Conservation (phyloP, 1,139 yeast species). For the Candida tropicalis region DNA sequence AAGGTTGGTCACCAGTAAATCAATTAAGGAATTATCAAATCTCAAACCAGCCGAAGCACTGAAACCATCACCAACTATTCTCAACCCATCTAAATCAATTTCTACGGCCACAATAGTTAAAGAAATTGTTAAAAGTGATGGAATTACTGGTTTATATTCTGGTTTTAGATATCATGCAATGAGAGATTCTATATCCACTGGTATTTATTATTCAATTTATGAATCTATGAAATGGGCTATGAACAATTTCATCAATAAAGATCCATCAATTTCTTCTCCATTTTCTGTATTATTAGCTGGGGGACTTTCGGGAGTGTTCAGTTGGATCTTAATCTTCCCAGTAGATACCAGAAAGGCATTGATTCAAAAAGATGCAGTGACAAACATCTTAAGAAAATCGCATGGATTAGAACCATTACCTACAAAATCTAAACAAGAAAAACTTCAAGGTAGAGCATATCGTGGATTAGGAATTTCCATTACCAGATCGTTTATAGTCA, state of each 20-base stretch:
- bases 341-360: slow-evolving; percentile 78
- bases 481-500: slow-evolving; percentile 68
- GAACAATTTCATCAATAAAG: slow-evolving; percentile 34
- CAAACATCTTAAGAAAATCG: slow-evolving; percentile 57
- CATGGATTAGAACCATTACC: slow-evolving; percentile 45
- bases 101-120: slow-evolving; percentile 44
- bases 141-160: slow-evolving; percentile 65
- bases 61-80: slow-evolving; percentile 10
- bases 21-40: slow-evolving; percentile 19
- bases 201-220: slow-evolving; percentile 72
- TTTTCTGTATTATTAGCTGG: slow-evolving; percentile 60
- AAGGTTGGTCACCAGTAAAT: slow-evolving; percentile 41
- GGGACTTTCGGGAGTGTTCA: slow-evolving; percentile 73
- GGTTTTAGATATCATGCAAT: slow-evolving; percentile 69
- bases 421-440: slow-evolving; percentile 28
- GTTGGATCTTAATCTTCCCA: slow-evolving; percentile 79
- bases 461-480: slow-evolving; percentile 78
- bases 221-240: slow-evolving; percentile 65
- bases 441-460: slow-evolving; percentile 56
- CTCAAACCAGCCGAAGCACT: slow-evolving; percentile 7
- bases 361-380: slow-evolving; percentile 72
- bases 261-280: slow-evolving; percentile 33
- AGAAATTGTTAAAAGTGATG: slow-evolving; percentile 59
- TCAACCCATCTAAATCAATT: slow-evolving; percentile 16
- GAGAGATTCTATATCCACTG: slow-evolving; percentile 73